Base-by-base conservation (phyloP, 2,329 filamentous ascomycete genomes). In the Sphaerulina populicola region DNA sequence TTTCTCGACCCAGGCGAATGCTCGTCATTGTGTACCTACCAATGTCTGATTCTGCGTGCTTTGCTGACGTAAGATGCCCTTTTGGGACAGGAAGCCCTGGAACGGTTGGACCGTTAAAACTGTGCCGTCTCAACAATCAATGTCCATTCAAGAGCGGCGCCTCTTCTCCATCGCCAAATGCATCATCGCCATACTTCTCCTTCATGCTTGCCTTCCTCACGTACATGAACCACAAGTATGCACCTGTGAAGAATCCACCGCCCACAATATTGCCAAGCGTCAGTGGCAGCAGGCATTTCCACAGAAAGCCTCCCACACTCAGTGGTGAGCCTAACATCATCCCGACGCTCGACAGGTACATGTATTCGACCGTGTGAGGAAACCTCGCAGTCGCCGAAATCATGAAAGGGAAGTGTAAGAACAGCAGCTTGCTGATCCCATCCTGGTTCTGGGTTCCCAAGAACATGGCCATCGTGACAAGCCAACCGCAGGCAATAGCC, bases 351-450 rank as follows among this genome's bases (percentile, higher is more conserved):
- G 53, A 47, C 14, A 64, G 40, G 44, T 63, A 64, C 62, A 65
- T 64, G 39, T 64, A 65, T 44, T 65, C 59, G 3, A 65, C 63
- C 1, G 60, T 62, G 36, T 65, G 62, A 15, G 63, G 62, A 39
- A 57, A 64, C 38, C 57, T 52, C n/a, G 58, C 53, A 12, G 56
- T 55, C 5, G 58, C 58, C 6, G 54, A 55, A n/a, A 65, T 60
- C 53, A 63, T 58, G 44, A 64, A 62, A 18, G 61, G 61, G 30
- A 63, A 52, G 40, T 62, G 57, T 30, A 63, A 48, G 27, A 53
- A 59, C 35, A 64, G 38, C 7, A 62, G 56, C 49, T 64, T 62
- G n/a, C 58, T 61, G 47, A 64, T 62, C 5, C 63, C 61, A 37
- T 65, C 60, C 29, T 61, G 53, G 37, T 65, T 63, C 38, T 64